phyloP scores from a whole-genome alignment of 169 alveolate genomes.

The Plasmodium gonderi region DNA sequence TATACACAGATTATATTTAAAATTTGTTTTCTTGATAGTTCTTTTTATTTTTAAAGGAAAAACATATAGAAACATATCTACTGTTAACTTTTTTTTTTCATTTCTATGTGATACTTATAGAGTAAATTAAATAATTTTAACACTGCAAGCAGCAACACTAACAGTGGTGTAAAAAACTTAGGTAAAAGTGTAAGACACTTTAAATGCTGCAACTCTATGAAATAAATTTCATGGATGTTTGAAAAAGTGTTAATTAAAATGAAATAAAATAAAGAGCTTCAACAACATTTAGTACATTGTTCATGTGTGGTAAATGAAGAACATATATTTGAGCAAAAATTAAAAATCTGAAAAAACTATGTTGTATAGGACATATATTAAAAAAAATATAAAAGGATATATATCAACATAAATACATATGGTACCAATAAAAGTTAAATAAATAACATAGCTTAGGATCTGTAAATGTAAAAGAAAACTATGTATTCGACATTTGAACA shows the following conservation, averaged over 20 bases:
- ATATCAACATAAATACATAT: neutral
- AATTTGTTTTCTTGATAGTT: neutral
- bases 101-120: neutral
- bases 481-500: neutral
- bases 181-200: neutral
- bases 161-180: neutral
- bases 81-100: neutral
- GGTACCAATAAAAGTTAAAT: neutral
- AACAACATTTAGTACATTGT: neutral
- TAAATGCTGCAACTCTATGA: neutral
- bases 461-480: neutral
- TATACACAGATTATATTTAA: neutral
- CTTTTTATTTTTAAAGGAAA: neutral
- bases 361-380: neutral
- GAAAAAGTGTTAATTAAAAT: neutral
- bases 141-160: neutral
- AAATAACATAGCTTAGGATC: neutral
- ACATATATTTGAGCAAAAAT: constrained; percentile 1
- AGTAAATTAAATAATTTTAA: neutral
- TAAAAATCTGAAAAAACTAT: neutral
- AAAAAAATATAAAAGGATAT: neutral
- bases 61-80: neutral
- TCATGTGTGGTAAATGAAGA: neutral
- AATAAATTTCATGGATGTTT: neutral
- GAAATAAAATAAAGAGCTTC: neutral